Percentiles rank a stretch among this genome's conserved stretches.
phyloP scores from a whole-genome alignment of 306 rosid genomes.

The Crataegus laevigata region DNA sequence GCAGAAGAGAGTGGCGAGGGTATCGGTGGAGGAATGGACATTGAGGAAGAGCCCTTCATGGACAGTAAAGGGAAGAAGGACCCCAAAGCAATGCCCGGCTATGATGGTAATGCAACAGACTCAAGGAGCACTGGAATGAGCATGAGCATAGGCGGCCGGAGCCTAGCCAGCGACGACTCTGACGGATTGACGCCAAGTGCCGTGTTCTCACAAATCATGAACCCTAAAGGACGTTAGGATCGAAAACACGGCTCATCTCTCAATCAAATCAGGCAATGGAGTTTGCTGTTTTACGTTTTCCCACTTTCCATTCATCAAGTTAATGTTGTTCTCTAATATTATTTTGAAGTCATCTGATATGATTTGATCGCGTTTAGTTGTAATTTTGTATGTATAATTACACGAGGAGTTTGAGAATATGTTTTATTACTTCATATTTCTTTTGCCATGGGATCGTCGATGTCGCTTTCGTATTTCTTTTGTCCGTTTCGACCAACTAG shows the following conservation, averaged over 20 bases:
- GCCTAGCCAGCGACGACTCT: conserved; percentile 94
- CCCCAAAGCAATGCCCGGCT: conserved; percentile 29
- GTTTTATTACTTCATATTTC: conserved; percentile 5
- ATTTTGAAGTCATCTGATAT: conserved; percentile 3
- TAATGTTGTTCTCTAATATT: neutral
- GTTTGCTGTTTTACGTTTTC: conserved; percentile 24
- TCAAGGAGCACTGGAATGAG: conserved; percentile 91
- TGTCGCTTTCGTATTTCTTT: neutral
- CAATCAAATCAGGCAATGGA: conserved; percentile 15
- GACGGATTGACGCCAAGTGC: conserved; percentile 98
- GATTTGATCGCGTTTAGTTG: conserved; percentile 35
- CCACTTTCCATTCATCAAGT: neutral
- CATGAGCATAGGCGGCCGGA: conserved; percentile 96
- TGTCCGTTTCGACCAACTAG: neutral
- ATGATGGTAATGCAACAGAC: conserved; percentile 65
- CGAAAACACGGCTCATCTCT: conserved; percentile 7
- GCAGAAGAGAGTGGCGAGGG: conserved; percentile 83
- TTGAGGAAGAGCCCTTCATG: conserved; percentile 51
- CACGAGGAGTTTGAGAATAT: conserved; percentile 24
- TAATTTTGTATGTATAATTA: conserved; percentile 32
- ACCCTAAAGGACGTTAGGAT: conserved; percentile 95
- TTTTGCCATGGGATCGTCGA: neutral
- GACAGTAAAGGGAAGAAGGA: conserved; percentile 67
- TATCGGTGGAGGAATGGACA: conserved; percentile 27
- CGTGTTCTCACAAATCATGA: conserved; percentile 97